Conservation (phyloP, 148 eudicot species). For the Chenopodium suecicum region DNA sequence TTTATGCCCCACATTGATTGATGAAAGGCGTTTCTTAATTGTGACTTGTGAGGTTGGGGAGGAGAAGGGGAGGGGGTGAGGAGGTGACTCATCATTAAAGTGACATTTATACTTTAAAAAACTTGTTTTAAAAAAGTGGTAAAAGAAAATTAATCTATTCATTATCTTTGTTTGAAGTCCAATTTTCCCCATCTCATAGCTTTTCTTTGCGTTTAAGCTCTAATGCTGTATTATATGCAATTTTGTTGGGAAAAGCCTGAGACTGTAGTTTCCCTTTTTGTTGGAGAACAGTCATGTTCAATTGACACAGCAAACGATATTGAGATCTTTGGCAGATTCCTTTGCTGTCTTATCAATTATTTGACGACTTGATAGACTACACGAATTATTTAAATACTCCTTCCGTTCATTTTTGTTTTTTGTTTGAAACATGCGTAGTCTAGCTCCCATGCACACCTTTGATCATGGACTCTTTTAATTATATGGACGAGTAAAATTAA, state of each 20-base stretch:
- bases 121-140: background rate
- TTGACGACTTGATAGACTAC: background rate
- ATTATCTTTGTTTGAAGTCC: background rate
- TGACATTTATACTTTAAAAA: background rate
- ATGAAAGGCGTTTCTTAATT: conserved; percentile 9
- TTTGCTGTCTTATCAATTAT: background rate
- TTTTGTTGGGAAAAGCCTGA: background rate
- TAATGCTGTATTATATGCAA: background rate
- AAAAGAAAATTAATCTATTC: background rate
- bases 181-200: conserved; percentile 1
- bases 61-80: background rate
- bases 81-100: conserved; percentile 20
- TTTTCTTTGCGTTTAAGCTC: background rate
- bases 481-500: too few relatives aligned
- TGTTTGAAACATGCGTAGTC: too few relatives aligned
- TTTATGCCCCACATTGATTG: conserved; percentile 6
- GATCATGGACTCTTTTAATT: too few relatives aligned
- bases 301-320: background rate
- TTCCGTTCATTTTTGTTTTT: background rate
- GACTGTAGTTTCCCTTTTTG: conserved; percentile 5
- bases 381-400: background rate
- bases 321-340: background rate
- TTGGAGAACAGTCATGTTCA: conserved; percentile 5
- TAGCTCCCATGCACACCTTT: too few relatives aligned
- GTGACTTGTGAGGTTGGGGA: conserved; percentile 20